These are phyloP conservation scores for Aspergillus panamensis DNA, from an alignment of 495 filamentous ascomycete species.

Conservation along the genomic window DNA sequence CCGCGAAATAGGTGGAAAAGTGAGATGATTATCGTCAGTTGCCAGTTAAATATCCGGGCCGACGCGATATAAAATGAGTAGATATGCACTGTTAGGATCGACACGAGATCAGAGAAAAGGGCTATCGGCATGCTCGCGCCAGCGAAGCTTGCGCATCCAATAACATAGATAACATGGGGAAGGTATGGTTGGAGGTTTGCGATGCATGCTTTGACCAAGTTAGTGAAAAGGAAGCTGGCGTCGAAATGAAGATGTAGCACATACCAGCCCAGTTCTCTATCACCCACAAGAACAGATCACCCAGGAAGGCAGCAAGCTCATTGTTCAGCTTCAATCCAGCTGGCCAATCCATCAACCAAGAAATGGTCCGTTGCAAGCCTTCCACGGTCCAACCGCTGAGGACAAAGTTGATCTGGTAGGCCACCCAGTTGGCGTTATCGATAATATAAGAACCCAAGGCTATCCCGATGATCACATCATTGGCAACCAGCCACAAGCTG, in stretches of 20 bases:
- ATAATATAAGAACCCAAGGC: slow-evolving; percentile 95
- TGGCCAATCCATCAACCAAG: slow-evolving; percentile 96
- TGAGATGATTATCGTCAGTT: slow-evolving; percentile 90
- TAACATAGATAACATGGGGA: slow-evolving; percentile 84
- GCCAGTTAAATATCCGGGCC: slow-evolving; percentile 97
- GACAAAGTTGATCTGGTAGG: slow-evolving; percentile 72
- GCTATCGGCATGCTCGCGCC: slow-evolving; percentile 97
- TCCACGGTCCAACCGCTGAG: slow-evolving; percentile 83
- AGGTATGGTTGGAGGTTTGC: slow-evolving; percentile 70
- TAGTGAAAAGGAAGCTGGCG: slow-evolving; percentile 9
- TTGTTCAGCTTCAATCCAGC: slow-evolving; percentile 97
- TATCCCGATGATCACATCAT: slow-evolving; percentile 98
- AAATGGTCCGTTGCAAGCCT: slow-evolving; percentile 83
- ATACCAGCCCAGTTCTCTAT: slow-evolving; percentile 93
- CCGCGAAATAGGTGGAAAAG: slow-evolving; percentile 97
- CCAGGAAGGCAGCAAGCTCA: slow-evolving; percentile 88
- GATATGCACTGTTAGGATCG: slow-evolving; percentile 89
- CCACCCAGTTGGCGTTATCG: slow-evolving; percentile 85
- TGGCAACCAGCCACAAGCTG: slow-evolving; percentile 96
- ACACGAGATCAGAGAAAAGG: slow-evolving; percentile 90
- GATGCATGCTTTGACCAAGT: slow-evolving; percentile 59
- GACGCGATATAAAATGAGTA: slow-evolving; percentile 97
- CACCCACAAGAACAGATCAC: slow-evolving; percentile 94
- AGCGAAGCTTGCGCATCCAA: slow-evolving; percentile 91
- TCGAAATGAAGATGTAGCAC: slow-evolving; percentile 16